Base-by-base conservation (phyloP, 768 basidiomycete species). In the Boletus subparvulus region DNA sequence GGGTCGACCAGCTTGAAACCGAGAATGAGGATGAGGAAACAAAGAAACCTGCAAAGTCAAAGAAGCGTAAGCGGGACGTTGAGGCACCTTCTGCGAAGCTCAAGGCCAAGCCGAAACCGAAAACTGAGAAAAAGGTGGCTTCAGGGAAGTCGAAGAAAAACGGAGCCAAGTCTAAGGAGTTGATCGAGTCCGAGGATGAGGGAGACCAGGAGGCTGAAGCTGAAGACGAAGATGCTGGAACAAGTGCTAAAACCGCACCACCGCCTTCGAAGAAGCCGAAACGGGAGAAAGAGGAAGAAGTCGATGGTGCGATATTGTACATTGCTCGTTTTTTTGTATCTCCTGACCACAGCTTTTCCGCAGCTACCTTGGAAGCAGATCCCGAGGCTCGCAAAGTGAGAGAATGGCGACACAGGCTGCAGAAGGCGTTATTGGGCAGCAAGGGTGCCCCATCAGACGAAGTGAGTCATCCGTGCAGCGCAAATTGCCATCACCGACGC, bases 331-430 rank as follows among this genome's bases (percentile, higher is more conserved):
- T 36, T 9, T 19, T 51, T 19, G 9, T 14, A 7, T 52, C 17
- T 59, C 6, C 54, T 65, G 47, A 64, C 55, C 40, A 45, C 33
- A 12, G 2, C 36, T 50, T 33, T 6, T 16, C 46, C 47, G 24
- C 48, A 78, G 78, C 77, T 54, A 77, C 77, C 50, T 60, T 85
- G 52, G 72, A 75, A 41, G 75, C 70, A 47, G 85, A 89, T 69
- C 80, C 79, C 2, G 87, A 88, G 58, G 88, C 85, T 24, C 65
- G 76, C 52, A 86, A 87, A 70, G 92, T 95, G 64, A 86, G 90
- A 67, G 89, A 91, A 55, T 96, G 94, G 94, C 80, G 95, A 62
- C 93, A 96, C 71, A 89, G 85, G 71, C 80, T 97, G 3, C 94
- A 98, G 74, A 90, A 93, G 71, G 89, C 84, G 0, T 89, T 94